These are phyloP conservation scores for Baorangia bicolor DNA, from an alignment of 768 basidiomycete species.

Conservation along the genomic window DNA sequence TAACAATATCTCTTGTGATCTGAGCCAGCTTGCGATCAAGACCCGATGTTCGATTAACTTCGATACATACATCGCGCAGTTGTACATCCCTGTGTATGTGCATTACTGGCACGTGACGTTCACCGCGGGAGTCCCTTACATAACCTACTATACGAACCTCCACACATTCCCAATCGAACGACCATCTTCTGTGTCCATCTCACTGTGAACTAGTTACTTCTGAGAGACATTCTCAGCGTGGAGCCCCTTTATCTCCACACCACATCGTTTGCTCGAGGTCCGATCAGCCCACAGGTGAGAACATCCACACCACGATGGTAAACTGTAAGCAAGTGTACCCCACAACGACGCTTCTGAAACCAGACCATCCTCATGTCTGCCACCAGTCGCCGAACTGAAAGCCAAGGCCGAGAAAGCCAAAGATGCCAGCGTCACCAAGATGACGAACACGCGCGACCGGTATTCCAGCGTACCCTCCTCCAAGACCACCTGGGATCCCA, in stretches of 20 bases:
- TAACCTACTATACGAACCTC: no score
- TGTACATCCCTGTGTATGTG: no score
- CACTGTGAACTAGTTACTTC: neutral
- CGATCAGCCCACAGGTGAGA: neutral
- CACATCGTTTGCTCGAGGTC: neutral
- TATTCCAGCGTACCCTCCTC: conserved; percentile 55
- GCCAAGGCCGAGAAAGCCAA: conserved; percentile 63
- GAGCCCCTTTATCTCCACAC: neutral
- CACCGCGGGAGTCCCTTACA: neutral
- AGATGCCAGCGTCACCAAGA: conserved; percentile 49
- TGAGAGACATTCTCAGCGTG: neutral
- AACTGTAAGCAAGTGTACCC: conserved; percentile 26
- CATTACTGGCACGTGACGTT: neutral
- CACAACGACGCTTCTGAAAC: neutral
- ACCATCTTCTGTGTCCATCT: neutral
- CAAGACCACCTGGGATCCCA: conserved; percentile 63
- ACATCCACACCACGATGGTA: conserved; percentile 20
- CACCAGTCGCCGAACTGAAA: conserved; percentile 62
- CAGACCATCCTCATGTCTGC: conserved; percentile 2
- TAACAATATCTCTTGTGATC: neutral
- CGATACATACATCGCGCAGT: no score
- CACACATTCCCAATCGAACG: neutral
- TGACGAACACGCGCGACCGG: conserved; percentile 56
- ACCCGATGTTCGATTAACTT: no score
- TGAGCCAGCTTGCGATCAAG: no score